A percentile compares a stretch with the other conserved stretches of the same genome.
phyloP scores from a whole-genome alignment of 176 grass and related monocot genomes.

The barley (Hordeum vulgare) region DNA sequence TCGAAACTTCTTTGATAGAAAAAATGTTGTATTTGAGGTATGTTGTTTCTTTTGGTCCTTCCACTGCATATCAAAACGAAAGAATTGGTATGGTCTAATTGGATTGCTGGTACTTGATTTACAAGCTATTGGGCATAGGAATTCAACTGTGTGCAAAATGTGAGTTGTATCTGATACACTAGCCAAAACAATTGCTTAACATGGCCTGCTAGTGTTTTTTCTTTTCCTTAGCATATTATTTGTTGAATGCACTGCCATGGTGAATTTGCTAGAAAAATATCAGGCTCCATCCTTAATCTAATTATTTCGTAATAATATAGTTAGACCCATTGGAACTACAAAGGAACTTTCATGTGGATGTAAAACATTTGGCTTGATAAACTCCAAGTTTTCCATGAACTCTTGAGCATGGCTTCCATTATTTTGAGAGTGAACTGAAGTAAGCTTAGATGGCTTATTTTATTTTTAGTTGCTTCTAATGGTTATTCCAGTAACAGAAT shows the following conservation, averaged over 20 bases:
- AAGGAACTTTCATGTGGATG: neutral
- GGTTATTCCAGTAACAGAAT: neutral
- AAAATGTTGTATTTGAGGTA: neutral
- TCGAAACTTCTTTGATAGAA: neutral
- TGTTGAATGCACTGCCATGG: neutral
- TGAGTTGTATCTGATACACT: neutral
- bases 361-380: neutral
- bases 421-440: neutral
- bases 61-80: neutral
- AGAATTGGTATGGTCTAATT: neutral
- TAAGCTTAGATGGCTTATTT: neutral
- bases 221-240: neutral
- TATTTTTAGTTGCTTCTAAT: no score
- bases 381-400: neutral
- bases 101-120: neutral
- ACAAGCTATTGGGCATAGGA: neutral
- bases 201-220: neutral
- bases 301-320: neutral
- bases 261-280: neutral
- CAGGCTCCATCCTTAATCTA: neutral
- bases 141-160: neutral
- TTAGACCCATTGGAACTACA: neutral
- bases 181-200: neutral
- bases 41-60: neutral
- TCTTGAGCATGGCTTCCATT: neutral